Conservation (phyloP, 148 eudicot species). For the Hydrangea macrophylla region DNA sequence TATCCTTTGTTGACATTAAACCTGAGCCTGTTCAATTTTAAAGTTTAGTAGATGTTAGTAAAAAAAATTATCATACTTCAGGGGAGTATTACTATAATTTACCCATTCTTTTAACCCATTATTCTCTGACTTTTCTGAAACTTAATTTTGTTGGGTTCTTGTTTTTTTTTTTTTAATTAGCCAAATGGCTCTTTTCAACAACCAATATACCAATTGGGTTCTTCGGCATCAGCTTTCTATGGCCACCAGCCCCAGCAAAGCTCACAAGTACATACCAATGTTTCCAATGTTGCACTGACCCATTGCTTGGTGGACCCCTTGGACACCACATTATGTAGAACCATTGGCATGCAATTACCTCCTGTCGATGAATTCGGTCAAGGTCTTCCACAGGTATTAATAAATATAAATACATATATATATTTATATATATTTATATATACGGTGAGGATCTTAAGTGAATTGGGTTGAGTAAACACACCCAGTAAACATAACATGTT, state of each 20-base stretch:
- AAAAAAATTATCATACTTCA: too few relatives aligned
- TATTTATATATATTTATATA: too few relatives aligned
- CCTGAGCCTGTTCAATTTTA: too few relatives aligned
- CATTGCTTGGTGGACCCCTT: slow-evolving; percentile 40
- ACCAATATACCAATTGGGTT: slow-evolving; percentile 47
- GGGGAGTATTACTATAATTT: too few relatives aligned
- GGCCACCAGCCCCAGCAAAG: slow-evolving; percentile 43
- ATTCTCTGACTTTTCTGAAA: not conserved
- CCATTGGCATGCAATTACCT: slow-evolving; percentile 45
- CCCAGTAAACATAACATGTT: too few relatives aligned
- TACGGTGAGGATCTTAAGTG: too few relatives aligned
- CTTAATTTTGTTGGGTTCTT: slow-evolving; percentile 5
- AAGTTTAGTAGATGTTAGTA: too few relatives aligned
- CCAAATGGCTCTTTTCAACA: slow-evolving; percentile 37
- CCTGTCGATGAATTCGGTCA: slow-evolving; percentile 41
- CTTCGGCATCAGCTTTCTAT: slow-evolving; percentile 46
- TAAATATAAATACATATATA: too few relatives aligned
- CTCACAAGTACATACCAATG: slow-evolving; percentile 23
- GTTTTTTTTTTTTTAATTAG: slow-evolving; percentile 38
- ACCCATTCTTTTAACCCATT: too few relatives aligned
- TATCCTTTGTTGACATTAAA: too few relatives aligned
- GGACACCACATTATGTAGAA: slow-evolving; percentile 29
- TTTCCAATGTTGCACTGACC: slow-evolving; percentile 10
- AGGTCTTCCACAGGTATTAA: slow-evolving; percentile 55
- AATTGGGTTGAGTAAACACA: too few relatives aligned